phyloP scores from a whole-genome alignment of 2,329 filamentous ascomycete species.

The Colletotrichum orchidophilum region DNA sequence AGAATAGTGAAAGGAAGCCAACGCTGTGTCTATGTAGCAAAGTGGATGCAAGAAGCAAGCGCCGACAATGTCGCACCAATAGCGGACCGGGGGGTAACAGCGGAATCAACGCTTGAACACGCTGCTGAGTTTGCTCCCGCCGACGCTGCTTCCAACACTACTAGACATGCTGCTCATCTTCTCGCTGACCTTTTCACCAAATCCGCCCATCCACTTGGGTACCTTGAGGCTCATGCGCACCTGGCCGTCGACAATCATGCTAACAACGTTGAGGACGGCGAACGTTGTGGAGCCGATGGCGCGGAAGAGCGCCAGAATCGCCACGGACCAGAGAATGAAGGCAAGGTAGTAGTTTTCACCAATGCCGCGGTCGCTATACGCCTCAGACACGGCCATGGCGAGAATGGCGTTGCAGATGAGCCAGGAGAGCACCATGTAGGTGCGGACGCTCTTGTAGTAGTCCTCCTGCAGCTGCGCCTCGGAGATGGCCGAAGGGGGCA shows the following conservation, averaged over 20 bases:
- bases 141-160: constrained; percentile 46
- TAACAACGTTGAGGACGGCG: constrained; percentile 83
- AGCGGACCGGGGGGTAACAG: not conserved
- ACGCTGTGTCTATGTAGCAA: not conserved
- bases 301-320: constrained; percentile 85
- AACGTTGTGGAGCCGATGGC: constrained; percentile 85
- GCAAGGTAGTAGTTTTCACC: constrained; percentile 89
- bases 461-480: constrained; percentile 94
- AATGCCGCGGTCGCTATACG: constrained; percentile 77
- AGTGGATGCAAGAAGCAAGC: not conserved
- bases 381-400: constrained; percentile 91
- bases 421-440: constrained; percentile 97
- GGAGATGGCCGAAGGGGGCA: constrained; percentile 66
- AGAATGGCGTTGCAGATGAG: constrained; percentile 92
- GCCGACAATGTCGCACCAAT: not conserved
- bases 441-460: constrained; percentile 96
- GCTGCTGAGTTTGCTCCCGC: constrained; percentile 24
- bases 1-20: not conserved
- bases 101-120: constrained; percentile 16
- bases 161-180: constrained; percentile 61
- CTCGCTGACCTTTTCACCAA: constrained; percentile 56
- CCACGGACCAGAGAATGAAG: constrained; percentile 94
- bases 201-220: constrained; percentile 59
- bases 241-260: constrained; percentile 86
- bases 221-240: constrained; percentile 68